A percentile compares a stretch with the other conserved stretches of the same genome.
Conservation (phyloP, 768 basidiomycete species). For the Xerocomellus intermedius region DNA sequence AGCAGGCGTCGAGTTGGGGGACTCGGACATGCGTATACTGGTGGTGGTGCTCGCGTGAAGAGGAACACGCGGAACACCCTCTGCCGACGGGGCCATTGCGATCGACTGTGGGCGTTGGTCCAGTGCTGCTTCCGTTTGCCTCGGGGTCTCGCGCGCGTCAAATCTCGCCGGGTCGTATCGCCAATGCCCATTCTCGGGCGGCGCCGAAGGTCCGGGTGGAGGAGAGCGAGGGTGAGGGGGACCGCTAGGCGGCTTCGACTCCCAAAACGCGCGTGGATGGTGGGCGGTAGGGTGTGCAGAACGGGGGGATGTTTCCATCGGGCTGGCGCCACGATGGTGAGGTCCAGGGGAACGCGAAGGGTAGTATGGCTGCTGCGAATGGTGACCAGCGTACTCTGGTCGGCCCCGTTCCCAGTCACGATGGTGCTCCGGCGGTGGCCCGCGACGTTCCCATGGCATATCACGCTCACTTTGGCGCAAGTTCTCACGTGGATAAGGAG, state of each 20-base stretch:
- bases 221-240: conserved; percentile 32
- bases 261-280: conserved; percentile 52
- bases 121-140: conserved; percentile 28
- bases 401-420: conserved; percentile 56
- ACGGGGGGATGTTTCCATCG: conserved; percentile 63
- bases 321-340: conserved; percentile 44
- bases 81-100: conserved; percentile 49
- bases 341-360: conserved; percentile 36
- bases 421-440: conserved; percentile 42
- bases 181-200: conserved; percentile 44
- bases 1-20: conserved; percentile 48
- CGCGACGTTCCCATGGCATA: conserved; percentile 58
- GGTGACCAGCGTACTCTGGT: conserved; percentile 34
- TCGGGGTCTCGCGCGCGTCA: conserved; percentile 44
- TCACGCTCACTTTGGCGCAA: conserved; percentile 51
- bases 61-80: conserved; percentile 32
- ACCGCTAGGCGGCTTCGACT: conserved; percentile 48
- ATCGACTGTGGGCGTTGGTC: conserved; percentile 37
- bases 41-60: conserved; percentile 29
- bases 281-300: conserved; percentile 41
- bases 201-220: conserved; percentile 35
- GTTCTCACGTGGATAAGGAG: conserved; percentile 55
- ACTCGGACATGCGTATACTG: conserved; percentile 54
- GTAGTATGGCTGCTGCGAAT: conserved; percentile 33
- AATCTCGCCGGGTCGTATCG: conserved; percentile 64